Base-by-base conservation (phyloP, 148 eudicot species). In the Chenopodium berlandieri region DNA sequence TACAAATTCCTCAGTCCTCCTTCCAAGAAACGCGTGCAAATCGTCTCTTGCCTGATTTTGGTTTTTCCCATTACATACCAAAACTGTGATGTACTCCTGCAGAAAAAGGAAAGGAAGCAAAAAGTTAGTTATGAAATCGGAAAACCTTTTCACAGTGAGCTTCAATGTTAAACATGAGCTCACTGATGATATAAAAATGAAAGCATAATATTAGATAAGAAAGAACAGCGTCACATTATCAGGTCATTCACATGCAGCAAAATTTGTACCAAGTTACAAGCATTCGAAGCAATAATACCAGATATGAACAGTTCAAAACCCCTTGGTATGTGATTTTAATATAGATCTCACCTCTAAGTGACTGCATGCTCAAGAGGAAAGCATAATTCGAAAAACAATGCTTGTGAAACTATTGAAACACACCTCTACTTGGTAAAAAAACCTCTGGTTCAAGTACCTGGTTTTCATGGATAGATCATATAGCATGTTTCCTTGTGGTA, bases 81-180 rank as follows among this genome's bases (percentile, higher is more conserved):
- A 84, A 67, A 89, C 91, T 68, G 85, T 84, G 67, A 89, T 84
- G 84, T 89, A 89, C 67, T 89, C 91, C 91, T 89, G 78, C 25
- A 48, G 70, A 9, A 80, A 32, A 66, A 71, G 23, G 30, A 52
- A 78, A 48, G 70, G 66, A 31, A 47, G 54, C 12, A 30, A 80
- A 73, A 74, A 44, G 27, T 63, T 63, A 64, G 32, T 25, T 48
- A 14, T 46, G 4, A 64, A 16, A n/a, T 25, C 34, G 46, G 4
- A 64, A 16, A n/a, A 62, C 34, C 47, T 20, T 5, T 4, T 16
- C 70, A 37, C 67, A 79, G 62, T 32, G 50, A 34, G 30, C 76
- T 56, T 34, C 62, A 23, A 58, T 4, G 46, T n/a, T 27, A 79
- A 60, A n/a, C 76, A 34, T 44, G 27, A 16, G 13, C 22, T 13